Evolutionary conservation across 208 protist species (phyloP), one percentile per base, ranked within the genome.

Genomic region (Acanthamoeba royreba): DNA sequence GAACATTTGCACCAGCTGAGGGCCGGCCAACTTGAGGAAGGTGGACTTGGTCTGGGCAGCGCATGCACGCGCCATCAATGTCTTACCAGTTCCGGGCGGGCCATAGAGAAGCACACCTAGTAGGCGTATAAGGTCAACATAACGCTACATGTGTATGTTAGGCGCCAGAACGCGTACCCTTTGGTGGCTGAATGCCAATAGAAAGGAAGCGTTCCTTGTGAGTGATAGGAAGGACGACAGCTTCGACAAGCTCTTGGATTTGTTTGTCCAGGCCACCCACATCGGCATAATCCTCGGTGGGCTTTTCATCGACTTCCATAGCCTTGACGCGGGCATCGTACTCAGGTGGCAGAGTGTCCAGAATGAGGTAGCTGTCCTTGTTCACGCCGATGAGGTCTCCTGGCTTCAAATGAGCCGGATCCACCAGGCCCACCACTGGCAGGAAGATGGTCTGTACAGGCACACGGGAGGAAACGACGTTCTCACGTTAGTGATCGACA

Each of bases 231-330:
- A 99, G 97, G 83, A 99, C 99, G 17, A 99, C 97, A 13, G 99
- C 99, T 96, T 99, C 99, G 19, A 99, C 95, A 4, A 99, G 94
- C 92, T 98, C 98, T 90, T 99, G 98, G 96, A 99, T 99, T 95
- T 99, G 99, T 96, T 99, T 99, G 95, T 99, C 99, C 22, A 99
- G 97, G 9, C 99, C 99, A 46, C 99, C 99, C 69, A 99, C 98
- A 90, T 99, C 99, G 22, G 97, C 98, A 96, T 99, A 99, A 92
- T 99, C 98, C 94, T 99, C 99, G 88, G 98, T 99, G 46, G 99
- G 99, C 95, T 98, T 98, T 95, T 99, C 99, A 83, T 99, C 99
- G 45, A 99, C 99, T 96, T 99, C 99, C 99, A 99, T 99, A 43
- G 99, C 99, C 97, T 99, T 99, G n/a, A 99, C 99, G 31, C 99